Conservation (phyloP, 768 basidiomycete species). For the Phylloporus scabripes region DNA sequence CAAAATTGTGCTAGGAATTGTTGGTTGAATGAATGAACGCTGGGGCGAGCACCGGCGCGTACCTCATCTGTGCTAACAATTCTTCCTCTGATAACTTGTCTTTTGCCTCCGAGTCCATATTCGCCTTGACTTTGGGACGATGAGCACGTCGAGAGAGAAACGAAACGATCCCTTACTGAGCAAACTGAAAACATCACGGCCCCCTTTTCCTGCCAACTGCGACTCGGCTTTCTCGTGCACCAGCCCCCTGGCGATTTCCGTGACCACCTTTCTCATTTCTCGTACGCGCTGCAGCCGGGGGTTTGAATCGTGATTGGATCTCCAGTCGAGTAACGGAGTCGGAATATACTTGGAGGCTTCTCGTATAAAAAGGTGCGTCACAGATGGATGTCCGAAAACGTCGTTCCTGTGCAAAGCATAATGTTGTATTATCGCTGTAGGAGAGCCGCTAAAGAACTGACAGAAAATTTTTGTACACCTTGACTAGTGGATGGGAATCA, state of each 20-base stretch:
- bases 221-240: constrained; percentile 14
- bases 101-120: constrained; percentile 23
- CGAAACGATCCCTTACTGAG: constrained; percentile 30
- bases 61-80: constrained; percentile 13
- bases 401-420: constrained; percentile 1
- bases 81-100: constrained; percentile 19
- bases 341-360: constrained; percentile 15
- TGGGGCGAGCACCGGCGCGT: not conserved
- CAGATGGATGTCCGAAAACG: constrained; percentile 7
- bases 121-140: constrained; percentile 21
- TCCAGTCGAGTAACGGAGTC: constrained; percentile 24
- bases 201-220: constrained; percentile 12
- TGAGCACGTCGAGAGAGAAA: not conserved
- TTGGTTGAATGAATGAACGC: too few species aligned
- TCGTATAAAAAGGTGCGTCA: constrained; percentile 6
- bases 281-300: constrained; percentile 18
- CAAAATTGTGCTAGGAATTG: constrained; percentile 38
- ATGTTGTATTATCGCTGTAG: too few species aligned
- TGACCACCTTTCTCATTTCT: constrained; percentile 1
- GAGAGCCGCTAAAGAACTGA: constrained; percentile 1
- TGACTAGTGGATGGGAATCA: constrained; percentile 1
- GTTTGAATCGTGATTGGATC: constrained; percentile 25
- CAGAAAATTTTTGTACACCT: constrained; percentile 5
- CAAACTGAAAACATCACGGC: constrained; percentile 25
- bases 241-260: constrained; percentile 12